A percentile compares a stretch with the other conserved stretches of the same genome.
Conservation (phyloP, 2,329 filamentous ascomycete genomes). For the Exophiala bonariae region DNA sequence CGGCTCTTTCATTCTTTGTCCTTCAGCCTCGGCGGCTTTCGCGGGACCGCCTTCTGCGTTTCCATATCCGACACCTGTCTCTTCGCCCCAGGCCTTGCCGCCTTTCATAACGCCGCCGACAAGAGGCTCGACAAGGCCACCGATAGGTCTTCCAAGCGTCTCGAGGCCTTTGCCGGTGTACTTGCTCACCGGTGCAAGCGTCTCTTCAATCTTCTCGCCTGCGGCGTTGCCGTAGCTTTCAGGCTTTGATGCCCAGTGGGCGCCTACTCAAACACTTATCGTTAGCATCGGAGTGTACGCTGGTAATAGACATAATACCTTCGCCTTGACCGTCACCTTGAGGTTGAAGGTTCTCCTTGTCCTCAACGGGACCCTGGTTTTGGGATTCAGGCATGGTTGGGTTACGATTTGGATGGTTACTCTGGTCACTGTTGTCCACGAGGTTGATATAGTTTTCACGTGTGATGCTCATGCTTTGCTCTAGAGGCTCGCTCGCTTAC, state of each 20-base stretch:
- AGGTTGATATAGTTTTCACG: conserved; percentile 3
- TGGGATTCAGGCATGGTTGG: conserved; percentile 9
- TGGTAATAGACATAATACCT: no score
- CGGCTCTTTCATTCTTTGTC: conserved; percentile 24
- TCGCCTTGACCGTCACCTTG: no score
- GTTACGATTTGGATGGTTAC: no score
- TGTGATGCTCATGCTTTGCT: not conserved
- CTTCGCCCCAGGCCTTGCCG: conserved; percentile 27
- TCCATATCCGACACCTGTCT: conserved; percentile 26
- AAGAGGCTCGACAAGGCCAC: conserved; percentile 27
- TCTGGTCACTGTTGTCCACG: conserved; percentile 12
- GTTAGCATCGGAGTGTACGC: conserved; percentile 5
- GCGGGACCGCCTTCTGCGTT: conserved; percentile 28
- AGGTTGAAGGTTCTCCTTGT: conserved; percentile 7
- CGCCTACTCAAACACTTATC: no score
- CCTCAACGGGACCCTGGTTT: conserved; percentile 1
- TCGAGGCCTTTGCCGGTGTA: conserved; percentile 28
- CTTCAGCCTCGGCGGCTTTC: conserved; percentile 25
- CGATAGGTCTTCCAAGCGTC: conserved; percentile 22
- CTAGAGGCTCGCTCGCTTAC: no score
- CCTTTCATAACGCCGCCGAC: conserved; percentile 28
- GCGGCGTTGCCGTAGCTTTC: conserved; percentile 23
- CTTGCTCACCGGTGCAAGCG: conserved; percentile 29
- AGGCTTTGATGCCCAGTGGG: conserved; percentile 25
- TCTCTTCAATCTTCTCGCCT: conserved; percentile 27